phyloP scores from a whole-genome alignment of 2,329 filamentous ascomycete species.

The Teratosphaeria zuluensis region DNA sequence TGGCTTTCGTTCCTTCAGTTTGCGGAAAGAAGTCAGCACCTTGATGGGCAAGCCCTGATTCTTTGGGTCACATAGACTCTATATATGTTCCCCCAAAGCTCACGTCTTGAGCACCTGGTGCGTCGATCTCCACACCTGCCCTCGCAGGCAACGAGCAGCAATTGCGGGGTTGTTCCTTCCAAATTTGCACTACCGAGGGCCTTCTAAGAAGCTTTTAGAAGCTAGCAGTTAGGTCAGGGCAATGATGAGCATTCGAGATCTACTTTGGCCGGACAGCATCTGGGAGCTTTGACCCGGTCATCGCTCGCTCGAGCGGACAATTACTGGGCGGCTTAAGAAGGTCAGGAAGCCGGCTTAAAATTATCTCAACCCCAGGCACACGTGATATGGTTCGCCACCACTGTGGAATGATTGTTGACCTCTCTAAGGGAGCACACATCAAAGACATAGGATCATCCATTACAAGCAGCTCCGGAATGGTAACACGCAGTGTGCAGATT shows the following conservation, averaged over 20 bases:
- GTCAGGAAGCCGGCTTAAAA: neutral
- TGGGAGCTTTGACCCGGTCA: neutral
- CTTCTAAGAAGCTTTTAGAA: neutral
- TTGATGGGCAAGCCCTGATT: neutral
- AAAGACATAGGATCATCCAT: neutral
- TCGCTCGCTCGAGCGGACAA: neutral
- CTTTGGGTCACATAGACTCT: neutral
- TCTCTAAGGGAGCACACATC: neutral
- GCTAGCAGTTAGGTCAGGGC: neutral
- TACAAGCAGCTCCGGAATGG: neutral
- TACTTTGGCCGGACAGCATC: neutral
- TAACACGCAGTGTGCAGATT: neutral
- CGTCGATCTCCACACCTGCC: neutral
- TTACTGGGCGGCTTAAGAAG: neutral
- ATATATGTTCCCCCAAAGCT: neutral
- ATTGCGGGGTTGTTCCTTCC: neutral
- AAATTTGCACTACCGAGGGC: neutral
- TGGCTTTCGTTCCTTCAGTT: neutral
- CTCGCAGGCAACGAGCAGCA: neutral
- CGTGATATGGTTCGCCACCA: too few relatives aligned
- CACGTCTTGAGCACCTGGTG: neutral
- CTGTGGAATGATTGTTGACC: too few relatives aligned
- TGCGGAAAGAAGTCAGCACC: neutral
- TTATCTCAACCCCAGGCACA: neutral
- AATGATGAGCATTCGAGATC: neutral